Conservation (phyloP, 495 filamentous ascomycete species). For the Astrothelium subdiscretum region DNA sequence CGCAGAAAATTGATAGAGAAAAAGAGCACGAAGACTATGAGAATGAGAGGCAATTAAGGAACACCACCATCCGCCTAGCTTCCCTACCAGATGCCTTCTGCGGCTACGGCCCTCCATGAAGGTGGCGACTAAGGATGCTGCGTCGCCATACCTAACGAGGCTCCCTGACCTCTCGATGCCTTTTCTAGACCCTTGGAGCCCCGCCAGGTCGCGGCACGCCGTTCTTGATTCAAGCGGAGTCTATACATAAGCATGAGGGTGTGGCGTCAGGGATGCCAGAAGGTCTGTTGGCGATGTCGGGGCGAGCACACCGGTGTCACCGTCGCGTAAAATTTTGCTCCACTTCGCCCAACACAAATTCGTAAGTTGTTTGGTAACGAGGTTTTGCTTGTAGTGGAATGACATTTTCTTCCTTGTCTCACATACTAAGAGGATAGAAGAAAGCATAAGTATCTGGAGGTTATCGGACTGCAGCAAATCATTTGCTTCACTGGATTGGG, state of each 20-base stretch:
- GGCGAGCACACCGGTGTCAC: background rate
- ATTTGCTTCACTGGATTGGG: no score
- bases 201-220: background rate
- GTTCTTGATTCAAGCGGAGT: background rate
- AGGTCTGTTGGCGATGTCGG: background rate
- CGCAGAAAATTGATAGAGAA: background rate
- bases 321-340: background rate
- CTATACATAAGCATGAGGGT: background rate
- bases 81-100: background rate
- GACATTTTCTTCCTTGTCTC: no score
- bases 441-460: no score
- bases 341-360: no score
- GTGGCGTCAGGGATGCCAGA: background rate
- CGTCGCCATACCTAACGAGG: background rate
- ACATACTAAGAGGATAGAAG: no score
- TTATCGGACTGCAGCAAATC: no score
- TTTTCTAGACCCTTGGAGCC: background rate
- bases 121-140: background rate
- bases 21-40: background rate
- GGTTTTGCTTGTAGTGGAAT: no score
- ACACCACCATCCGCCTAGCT: background rate
- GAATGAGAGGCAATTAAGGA: no score
- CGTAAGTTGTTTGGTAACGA: no score
- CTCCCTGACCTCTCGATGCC: background rate
- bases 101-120: background rate